Conservation (phyloP, 2,329 filamentous ascomycete species). For the Scedosporium apiospermum region DNA sequence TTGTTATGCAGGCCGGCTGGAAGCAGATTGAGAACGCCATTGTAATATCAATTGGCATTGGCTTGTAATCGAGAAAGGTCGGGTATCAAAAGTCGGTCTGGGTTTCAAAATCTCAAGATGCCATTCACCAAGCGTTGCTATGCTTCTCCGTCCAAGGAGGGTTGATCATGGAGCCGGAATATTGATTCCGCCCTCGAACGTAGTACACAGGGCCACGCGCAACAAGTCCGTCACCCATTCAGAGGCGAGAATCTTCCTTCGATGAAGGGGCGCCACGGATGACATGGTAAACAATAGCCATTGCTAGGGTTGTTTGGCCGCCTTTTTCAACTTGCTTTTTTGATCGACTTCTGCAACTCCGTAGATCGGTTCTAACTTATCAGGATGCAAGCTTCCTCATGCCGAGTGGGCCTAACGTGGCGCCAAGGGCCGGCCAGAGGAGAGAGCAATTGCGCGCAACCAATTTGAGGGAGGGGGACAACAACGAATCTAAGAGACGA, state of each 20-base stretch:
- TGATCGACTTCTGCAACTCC: not conserved
- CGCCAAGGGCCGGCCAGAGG: not conserved
- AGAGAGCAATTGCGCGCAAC: not conserved
- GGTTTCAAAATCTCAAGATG: not conserved
- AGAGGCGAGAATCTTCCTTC: not conserved
- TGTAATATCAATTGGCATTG: not conserved
- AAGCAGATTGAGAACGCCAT: not conserved
- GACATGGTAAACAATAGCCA: not conserved
- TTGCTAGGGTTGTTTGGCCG: not conserved
- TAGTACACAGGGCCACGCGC: not conserved
- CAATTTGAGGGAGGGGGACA: too few relatives aligned
- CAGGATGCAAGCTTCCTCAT: not conserved
- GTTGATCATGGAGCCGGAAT: not conserved
- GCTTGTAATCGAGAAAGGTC: not conserved
- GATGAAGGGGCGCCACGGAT: not conserved
- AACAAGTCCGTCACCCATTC: not conserved
- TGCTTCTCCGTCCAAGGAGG: not conserved
- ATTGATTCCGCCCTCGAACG: not conserved
- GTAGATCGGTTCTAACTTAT: not conserved
- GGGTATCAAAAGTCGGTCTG: not conserved
- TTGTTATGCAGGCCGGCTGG: not conserved
- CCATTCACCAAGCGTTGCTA: not conserved
- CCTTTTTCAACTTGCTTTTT: not conserved
- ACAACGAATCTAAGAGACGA: too few relatives aligned
- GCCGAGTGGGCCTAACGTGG: not conserved